Conservation (phyloP, 2,329 filamentous ascomycete species). For the Botryotinia convoluta region DNA sequence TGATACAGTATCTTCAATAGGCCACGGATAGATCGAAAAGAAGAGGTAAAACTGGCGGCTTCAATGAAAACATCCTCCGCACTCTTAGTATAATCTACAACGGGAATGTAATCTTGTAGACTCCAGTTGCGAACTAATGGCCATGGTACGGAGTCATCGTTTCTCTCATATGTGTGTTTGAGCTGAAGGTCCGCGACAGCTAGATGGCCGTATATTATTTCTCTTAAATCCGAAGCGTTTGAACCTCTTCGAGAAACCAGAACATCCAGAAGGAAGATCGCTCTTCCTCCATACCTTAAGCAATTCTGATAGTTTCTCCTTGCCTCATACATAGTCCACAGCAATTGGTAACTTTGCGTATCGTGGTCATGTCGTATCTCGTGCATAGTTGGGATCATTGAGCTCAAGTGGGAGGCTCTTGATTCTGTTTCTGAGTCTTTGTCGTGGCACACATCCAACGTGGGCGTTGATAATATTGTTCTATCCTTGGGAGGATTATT, state of each 20-base stretch:
- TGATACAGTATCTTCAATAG: neutral
- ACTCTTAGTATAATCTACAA: neutral
- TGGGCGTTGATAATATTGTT: neutral
- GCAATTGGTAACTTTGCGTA: neutral
- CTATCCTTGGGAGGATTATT: neutral
- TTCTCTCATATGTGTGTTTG: neutral
- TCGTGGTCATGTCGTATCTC: neutral
- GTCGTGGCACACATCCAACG: neutral
- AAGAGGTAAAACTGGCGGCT: neutral
- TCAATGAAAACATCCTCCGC: neutral
- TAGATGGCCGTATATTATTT: neutral
- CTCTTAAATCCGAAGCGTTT: neutral
- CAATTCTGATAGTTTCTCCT: neutral
- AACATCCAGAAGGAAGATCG: neutral
- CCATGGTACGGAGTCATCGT: neutral
- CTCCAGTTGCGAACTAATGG: neutral
- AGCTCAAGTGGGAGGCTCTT: neutral
- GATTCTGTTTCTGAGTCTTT: neutral
- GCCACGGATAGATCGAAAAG: neutral
- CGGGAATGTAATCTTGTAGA: rapidly evolving
- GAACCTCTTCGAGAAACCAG: neutral
- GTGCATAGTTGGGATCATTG: neutral
- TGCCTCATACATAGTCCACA: neutral
- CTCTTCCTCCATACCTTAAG: neutral
- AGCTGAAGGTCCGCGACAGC: neutral